Evolutionary conservation across 257 asterid species (phyloP), one percentile per base, ranked within the genome.

Genomic region (Dorcoceras hygrometricum): DNA sequence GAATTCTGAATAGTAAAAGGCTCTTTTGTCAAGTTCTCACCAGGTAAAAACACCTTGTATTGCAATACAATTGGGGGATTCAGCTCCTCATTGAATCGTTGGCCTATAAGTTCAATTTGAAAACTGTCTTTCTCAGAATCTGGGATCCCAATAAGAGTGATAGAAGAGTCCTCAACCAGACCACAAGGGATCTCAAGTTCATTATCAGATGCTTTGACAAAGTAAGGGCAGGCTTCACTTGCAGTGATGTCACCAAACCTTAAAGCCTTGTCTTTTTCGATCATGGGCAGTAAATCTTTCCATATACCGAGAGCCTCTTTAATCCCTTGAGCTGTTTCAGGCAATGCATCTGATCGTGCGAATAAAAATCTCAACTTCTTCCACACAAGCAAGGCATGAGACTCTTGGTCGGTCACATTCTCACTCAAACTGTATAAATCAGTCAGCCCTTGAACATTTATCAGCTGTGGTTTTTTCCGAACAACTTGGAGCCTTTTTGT

Each of bases 301-400:
- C 84, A 90, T 64, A 89, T 74, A 23, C 72, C 9, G 6, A 84
- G 75, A 70, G 90, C 99, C 80, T 93, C 99, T 66, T 77, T 88
- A 26, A 93, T 78, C 70, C 99, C 99, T 71, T 80, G 88, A 61
- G 81, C 79, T 11, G 95, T 93, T 72, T 86, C 87, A 39, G 96
- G 92, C 82, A 93, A 80, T 23, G 90, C 94, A 80, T 93, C 97
- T 22, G 97, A 83, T 75, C 96, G 79, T 23, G 97, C 82, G 34
- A 90, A 83, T 53, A 90, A 61, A 22, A 70, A 71, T 58, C 86
- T 82, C 96, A 93, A 82, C 55, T 81, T 76, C 19, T 64, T 43
- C 96, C 95, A 90, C 5, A 72, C 88, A 14, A 79, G 86, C 79
- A 93, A 54, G 23, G 86, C 76, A 59, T 73, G 61, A 20, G 86